Evolutionary conservation across 768 basidiomycete species (phyloP).

Genomic region (Tephrocybe sp.): DNA sequence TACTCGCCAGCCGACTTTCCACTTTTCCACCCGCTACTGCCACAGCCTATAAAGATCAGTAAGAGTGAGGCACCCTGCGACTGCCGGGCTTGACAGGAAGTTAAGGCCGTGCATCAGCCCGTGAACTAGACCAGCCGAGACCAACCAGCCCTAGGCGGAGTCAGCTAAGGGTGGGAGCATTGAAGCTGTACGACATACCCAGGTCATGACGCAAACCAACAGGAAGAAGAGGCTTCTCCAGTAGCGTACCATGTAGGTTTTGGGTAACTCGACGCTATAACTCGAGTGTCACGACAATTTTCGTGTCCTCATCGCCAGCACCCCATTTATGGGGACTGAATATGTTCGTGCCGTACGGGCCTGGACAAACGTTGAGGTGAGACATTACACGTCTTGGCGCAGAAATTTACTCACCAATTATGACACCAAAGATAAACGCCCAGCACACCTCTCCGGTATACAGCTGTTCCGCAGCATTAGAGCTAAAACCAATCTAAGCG

Average conservation of each 20-base stretch:
- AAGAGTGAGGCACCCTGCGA: constrained; percentile 91
- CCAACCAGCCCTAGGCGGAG: constrained; percentile 80
- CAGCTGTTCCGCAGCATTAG: constrained; percentile 39
- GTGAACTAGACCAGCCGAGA: constrained; percentile 89
- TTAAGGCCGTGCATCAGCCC: constrained; percentile 86
- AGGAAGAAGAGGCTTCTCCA: constrained; percentile 90
- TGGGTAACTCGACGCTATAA: constrained; percentile 93
- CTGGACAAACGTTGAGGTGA: constrained; percentile 31
- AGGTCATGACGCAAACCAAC: constrained; percentile 80
- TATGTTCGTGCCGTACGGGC: constrained; percentile 79
- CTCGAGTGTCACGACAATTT: constrained; percentile 86
- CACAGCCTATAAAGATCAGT: constrained; percentile 92
- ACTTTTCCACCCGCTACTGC: constrained; percentile 93
- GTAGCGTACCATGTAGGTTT: constrained; percentile 91
- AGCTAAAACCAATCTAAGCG: constrained; percentile 1
- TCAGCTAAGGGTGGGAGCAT: constrained; percentile 2
- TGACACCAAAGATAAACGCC: constrained; percentile 92
- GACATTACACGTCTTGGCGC: background rate
- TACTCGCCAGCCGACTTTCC: constrained; percentile 99
- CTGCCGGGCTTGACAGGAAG: constrained; percentile 86
- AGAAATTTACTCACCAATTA: constrained; percentile 65
- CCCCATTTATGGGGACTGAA: constrained; percentile 86
- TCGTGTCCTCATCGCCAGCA: constrained; percentile 38
- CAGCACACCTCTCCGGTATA: constrained; percentile 97
- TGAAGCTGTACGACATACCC: constrained; percentile 50